Base-by-base conservation (phyloP, 2,329 filamentous ascomycete genomes). In the Aureobasidium sp. region DNA sequence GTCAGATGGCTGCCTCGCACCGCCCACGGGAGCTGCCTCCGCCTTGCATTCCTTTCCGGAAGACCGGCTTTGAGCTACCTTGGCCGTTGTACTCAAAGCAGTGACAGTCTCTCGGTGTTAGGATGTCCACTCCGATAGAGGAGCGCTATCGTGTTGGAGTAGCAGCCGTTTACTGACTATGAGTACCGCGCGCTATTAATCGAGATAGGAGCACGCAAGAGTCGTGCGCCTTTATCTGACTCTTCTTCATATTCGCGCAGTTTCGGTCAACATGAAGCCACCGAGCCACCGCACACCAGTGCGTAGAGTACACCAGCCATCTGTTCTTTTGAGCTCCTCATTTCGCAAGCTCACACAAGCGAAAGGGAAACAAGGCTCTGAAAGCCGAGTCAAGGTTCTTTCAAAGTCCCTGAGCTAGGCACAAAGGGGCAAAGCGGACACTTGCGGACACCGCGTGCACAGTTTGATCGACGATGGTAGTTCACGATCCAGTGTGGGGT, bases 361-460 rank as follows among this genome's bases (percentile, higher is more conserved):
- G 15, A 59, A 33, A n/a, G n/a, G 42, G n/a, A n/a, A 23, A 48
- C 42, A 59, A 48, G 43, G 56, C 29, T 38, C 25, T 27, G 29
- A 27, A 31, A 25, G 27, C 31, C 42, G 56, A 59, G 56, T 59
- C 56, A 48, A 61, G 25, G 18, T 38, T 62, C 59, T 62, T 62
- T 48, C 56, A 48, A 62, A 23, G 47, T 62, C 59, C 59, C 47
- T 62, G 59, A 18, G 27, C 59, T 62, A 62, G 45, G 36, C 36
- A n/a, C 8, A 31, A 51, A 51, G 33, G 13, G 59, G 59, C 47
- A 53, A 51, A 18, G 59, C 47, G 25, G 47, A 53, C 47, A 51
- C 33, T 36, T 33, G 7, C 27, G 45, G 33, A 40, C 16, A 50
- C 58, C 33, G 58, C 58, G 47, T 38, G 59, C 47, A 16, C 31